Percentiles rank a stretch among this genome's conserved stretches.
These are phyloP conservation scores for Tulasnella sp. DNA, from an alignment of 768 basidiomycete genomes.

Conservation along the genomic window DNA sequence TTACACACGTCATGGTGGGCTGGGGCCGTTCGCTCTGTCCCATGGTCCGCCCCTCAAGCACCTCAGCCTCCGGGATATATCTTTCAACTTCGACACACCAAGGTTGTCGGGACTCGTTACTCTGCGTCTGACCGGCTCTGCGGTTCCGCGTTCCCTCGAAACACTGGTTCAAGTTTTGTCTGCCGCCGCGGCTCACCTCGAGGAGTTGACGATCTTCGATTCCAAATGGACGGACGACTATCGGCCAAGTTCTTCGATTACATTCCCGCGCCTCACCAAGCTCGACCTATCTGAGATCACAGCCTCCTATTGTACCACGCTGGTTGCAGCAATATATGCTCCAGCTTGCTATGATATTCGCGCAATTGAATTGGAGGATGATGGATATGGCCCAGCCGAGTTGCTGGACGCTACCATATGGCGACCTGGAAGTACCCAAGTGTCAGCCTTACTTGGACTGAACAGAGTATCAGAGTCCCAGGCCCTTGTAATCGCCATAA, in stretches of 20 bases:
- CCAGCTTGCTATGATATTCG: background rate
- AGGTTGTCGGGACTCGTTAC: background rate
- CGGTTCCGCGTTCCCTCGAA: background rate
- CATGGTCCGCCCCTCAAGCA: background rate
- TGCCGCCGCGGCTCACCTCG: background rate
- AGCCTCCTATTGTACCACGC: background rate
- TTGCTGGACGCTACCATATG: background rate
- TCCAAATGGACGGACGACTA: background rate
- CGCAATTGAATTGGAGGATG: background rate
- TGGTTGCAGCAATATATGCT: background rate
- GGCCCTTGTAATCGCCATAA: no score
- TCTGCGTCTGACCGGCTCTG: background rate
- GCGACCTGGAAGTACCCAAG: background rate
- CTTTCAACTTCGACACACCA: background rate
- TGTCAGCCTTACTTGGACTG: background rate
- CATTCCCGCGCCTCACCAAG: background rate
- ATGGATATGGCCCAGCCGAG: background rate
- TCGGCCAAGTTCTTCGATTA: background rate
- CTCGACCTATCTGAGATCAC: background rate
- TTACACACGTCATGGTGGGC: background rate
- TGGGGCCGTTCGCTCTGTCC: background rate
- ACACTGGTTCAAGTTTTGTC: background rate
- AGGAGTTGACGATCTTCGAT: background rate
- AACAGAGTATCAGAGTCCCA: background rate
- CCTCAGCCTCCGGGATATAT: background rate